phyloP scores from a whole-genome alignment of 2,329 filamentous ascomycete species.

The Ascochyta pisi region DNA sequence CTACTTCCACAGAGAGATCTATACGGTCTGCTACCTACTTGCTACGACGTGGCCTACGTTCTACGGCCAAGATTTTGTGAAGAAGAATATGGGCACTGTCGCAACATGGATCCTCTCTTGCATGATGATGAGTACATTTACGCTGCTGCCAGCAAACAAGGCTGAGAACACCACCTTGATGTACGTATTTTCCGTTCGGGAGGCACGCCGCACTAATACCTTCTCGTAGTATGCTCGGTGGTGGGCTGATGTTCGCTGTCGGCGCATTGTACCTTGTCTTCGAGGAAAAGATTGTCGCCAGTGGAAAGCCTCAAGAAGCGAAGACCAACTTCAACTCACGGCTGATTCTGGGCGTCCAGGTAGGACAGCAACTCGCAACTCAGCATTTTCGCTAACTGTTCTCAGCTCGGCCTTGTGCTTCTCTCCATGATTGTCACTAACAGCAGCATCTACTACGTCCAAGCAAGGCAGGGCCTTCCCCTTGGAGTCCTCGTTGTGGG shows the following conservation, averaged over 20 bases:
- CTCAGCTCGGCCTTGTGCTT: conserved; percentile 74
- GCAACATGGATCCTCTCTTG: conserved; percentile 79
- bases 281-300: conserved; percentile 68
- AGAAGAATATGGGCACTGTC: conserved; percentile 68
- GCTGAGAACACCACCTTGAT: conserved; percentile 77
- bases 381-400: background rate
- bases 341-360: conserved; percentile 70
- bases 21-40: conserved; percentile 79
- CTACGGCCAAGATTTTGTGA: conserved; percentile 77
- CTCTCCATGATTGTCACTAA: conserved; percentile 86
- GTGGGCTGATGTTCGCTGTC: conserved; percentile 75
- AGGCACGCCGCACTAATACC: conserved; percentile 8
- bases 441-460: conserved; percentile 83
- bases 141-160: conserved; percentile 85
- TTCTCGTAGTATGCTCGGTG: conserved; percentile 72
- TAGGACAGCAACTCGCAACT: conserved; percentile 40
- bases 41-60: conserved; percentile 79
- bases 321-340: conserved; percentile 60
- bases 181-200: conserved; percentile 54
- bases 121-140: conserved; percentile 86
- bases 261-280: conserved; percentile 82
- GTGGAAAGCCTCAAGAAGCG: conserved; percentile 46
- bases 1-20: conserved; percentile 88
- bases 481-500: conserved; percentile 86
- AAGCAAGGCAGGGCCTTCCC: conserved; percentile 84